Percentiles rank a stretch among this genome's conserved stretches.
These are phyloP conservation scores for Heliocybe sulcata DNA, from an alignment of 1,284 basidiomycete species.

Conservation along the genomic window DNA sequence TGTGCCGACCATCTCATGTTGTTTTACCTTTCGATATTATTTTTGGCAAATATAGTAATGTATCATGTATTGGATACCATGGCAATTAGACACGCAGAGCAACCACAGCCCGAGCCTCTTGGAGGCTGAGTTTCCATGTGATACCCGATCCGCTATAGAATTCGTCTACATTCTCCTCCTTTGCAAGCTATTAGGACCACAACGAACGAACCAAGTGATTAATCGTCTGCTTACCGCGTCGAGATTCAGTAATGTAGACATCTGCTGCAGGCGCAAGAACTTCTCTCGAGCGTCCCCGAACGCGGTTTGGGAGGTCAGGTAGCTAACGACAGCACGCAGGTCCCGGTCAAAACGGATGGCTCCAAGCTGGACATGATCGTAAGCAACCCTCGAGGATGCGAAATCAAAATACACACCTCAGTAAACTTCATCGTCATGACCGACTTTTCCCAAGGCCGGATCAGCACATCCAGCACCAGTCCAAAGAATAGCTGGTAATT, in stretches of 20 bases:
- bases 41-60: neutral
- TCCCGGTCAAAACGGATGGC: slow-evolving; percentile 96
- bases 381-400: slow-evolving; percentile 1
- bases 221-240: slow-evolving; percentile 55
- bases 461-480: slow-evolving; percentile 78
- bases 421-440: slow-evolving; percentile 79
- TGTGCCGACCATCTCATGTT: neutral
- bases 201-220: slow-evolving; percentile 7
- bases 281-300: slow-evolving; percentile 89
- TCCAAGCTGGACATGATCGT: slow-evolving; percentile 59
- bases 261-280: slow-evolving; percentile 88
- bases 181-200: slow-evolving; percentile 1
- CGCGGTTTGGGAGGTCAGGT: slow-evolving; percentile 79
- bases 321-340: slow-evolving; percentile 75
- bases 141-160: slow-evolving; percentile 93
- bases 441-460: slow-evolving; percentile 92
- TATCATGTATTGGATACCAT: neutral
- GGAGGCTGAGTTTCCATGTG: slow-evolving; percentile 75
- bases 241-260: slow-evolving; percentile 87
- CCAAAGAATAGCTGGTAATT: slow-evolving; percentile 87
- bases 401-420: slow-evolving; percentile 48
- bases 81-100: slow-evolving; percentile 45
- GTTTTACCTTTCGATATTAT: neutral
- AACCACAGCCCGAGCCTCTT: slow-evolving; percentile 71
- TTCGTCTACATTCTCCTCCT: slow-evolving; percentile 90